Evolutionary conservation across 306 rosid species (phyloP), one percentile per base, ranked within the genome.

Genomic region (Astragalus glycyphyllos): DNA sequence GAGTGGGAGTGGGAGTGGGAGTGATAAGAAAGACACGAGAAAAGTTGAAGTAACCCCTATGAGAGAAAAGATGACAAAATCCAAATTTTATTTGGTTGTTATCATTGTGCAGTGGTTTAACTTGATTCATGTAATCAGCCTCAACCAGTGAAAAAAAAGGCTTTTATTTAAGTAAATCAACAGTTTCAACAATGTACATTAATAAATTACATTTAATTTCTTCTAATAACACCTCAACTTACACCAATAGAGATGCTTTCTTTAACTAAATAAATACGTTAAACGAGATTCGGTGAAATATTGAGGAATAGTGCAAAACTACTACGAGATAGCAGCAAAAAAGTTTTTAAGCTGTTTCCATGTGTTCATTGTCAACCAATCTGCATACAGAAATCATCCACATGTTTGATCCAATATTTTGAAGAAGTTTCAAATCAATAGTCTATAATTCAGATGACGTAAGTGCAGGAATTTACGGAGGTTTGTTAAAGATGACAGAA

Each of bases 331-430:
- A 55, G 59, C 59, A 26, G 31, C 48, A 66, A 14, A 54, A 35
- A 45, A 1, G 4, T 16, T 20, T 20, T 11, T 4, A 35, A 64
- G 44, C 34, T 55, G 64, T 55, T 41, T 42, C 61, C 11, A 40
- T 44, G 47, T 31, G 17, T 34, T 68, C 68, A 23, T 14, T 14
- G 46, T 44, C 71, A 77, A 41, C 58, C 53, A 51, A 53, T 51
- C 44, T 20, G 20, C 35, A 50, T 55, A 40, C 12, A 26, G 13
- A 63, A 50, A 68, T 29, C 46, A 38, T 26, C 14, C 20, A 37
- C 58, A 47, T n/a, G 46, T 62, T 75, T 58, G 46, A 74, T 68
- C 64, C 48, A 58, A 72, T 26, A 68, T 38, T 44, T 73, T 73
- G 49, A 50, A 67, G 59, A 65, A 11, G 46, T 48, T 58, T 47